Base-by-base conservation (phyloP, 768 basidiomycete species). In the Kwoniella bestiolae region DNA sequence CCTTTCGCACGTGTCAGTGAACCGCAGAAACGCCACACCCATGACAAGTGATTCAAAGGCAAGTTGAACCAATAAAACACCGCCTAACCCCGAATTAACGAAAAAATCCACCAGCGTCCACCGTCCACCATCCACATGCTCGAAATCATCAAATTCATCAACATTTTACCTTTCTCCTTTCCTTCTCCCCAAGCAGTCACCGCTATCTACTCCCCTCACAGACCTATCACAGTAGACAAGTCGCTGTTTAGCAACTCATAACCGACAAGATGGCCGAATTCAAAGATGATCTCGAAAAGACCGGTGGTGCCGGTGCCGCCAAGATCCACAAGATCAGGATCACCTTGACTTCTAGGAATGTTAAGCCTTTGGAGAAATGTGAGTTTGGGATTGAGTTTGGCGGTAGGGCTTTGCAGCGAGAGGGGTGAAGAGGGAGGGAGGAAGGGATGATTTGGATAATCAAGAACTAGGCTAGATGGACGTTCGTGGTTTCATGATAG, bases 251-350 rank as follows among this genome's bases (percentile, higher is more conserved):
- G 51, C n/a, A 38, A 21, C 32, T 11, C 23, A 60, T 3, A 46
- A 52, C 29, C 58, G 56, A 59, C 63, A 79, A 71, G 73, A 82
- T 82, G 81, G 80, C 75, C 63, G 63, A 78, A 67, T 76, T 60
- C 60, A 82, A 82, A 70, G 80, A 97, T 83, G 94, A 96, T 82
- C 94, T 93, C 86, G 96, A 97, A 60, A 82, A 82, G 76, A 69
- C 78, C 74, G 93, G 92, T 67, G 87, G 93, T 68, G 87, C 93
- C 68, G 89, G 91, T 79, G 85, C 87, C 71, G 90, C 91, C 81
- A 94, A 97, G 84, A 88, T 92, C 82, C 95, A 98, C 88, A 97
- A 97, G 87, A 98, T 98, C 83, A 86, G 96, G 71, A 99, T 99
- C 86, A 98, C 96, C 71, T 86, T 99, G 82, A 98, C 96, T 72